Evolutionary conservation across 306 rosid species (phyloP), one percentile per base, ranked within the genome.

Genomic region (Vachellia pachyceras): DNA sequence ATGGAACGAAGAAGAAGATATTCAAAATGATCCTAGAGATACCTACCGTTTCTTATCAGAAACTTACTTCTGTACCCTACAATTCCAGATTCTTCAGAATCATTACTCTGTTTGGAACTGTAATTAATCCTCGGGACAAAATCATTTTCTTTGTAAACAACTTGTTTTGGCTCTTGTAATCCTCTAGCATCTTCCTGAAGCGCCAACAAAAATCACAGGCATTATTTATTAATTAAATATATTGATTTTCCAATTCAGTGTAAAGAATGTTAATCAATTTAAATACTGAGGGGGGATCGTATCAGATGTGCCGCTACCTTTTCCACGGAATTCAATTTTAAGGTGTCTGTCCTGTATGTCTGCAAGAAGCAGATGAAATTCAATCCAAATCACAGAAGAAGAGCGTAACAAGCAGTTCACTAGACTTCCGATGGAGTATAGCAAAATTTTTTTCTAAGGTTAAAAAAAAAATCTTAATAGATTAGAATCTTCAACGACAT

Each of bases 131-230:
- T 57, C 45, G 87, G 81, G 81, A 13, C 80, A 47, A 77, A 81
- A 73, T 88, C 84, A 40, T 77, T 84, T 68, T 95, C 94, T 84
- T 89, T 84, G 68, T 88, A 95, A 84, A 96, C 92, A 85, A 95
- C 81, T 65, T 91, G 85, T 71, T 84, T 88, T 5, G 98, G 99
- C 87, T 83, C 97, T 83, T 87, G 89, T 88, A 93, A 84, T 66
- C 84, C 93, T 82, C 87, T 92, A 5, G 86, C 82, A 0, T 78
- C 86, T 86, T 89, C 97, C 98, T 96, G 76, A 75, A 79, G 49
- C 63, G 52, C 77, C 80, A 73, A 69, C 18, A 20, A 14, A 11
- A 10, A 18, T 23, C 55, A 68, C 49, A 64, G 54, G 35, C 61
- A 68, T 29, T 78, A 76, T 18, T 41, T 23, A 49, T 37, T 78